Base-by-base conservation (phyloP, 352 stramenopile species). In the Hyaloperonospora arabidopsidis region DNA sequence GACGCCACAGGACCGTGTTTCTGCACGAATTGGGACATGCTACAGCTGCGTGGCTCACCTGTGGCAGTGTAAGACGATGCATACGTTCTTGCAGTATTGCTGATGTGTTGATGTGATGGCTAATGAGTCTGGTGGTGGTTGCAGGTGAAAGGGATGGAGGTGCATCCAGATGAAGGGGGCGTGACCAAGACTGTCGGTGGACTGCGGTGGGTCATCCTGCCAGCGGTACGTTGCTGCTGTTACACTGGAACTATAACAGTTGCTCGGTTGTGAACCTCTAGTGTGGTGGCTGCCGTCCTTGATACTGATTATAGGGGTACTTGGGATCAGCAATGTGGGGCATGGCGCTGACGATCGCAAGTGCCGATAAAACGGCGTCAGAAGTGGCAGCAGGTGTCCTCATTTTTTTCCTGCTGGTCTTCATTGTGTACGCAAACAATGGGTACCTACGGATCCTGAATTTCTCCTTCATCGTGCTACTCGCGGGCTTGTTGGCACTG, bases 351-450 rank as follows among this genome's bases (percentile, higher is more conserved):
- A 77, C 86, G 12, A 84, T 95, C 52, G 72, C 79, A 2, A 88
- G 82, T 53, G 81, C 76, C 5, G 59, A 87, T 38, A 49, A 78
- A 29, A 55, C 74, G 13, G 73, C 63, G 18, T 72, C 80, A 1
- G 82, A 94, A 54, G 68, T 95, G 41, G 74, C 78, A 32, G 76
- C 86, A 1, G 84, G 81, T 36, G 61, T 94, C 48, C 81, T 95
- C 65, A 88, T 93, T 48, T 90, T 94, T 56, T 90, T 91, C 52
- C 70, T 95, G 12, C 36, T 92, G 3, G 44, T 91, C 22, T 92
- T 93, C 59, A 86, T 95, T 59, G 84, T 89, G 54, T 88, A 88
- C 66, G 85, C 86, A n/a, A 58, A 94, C 61, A 95, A 95, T 56
- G 59, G 66, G 21, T 93, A 93, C 69, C 65, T 95, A 52, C 82